These are phyloP conservation scores for Tylopilus vinaceipallidus DNA, from an alignment of 768 basidiomycete genomes.

Conservation along the genomic window DNA sequence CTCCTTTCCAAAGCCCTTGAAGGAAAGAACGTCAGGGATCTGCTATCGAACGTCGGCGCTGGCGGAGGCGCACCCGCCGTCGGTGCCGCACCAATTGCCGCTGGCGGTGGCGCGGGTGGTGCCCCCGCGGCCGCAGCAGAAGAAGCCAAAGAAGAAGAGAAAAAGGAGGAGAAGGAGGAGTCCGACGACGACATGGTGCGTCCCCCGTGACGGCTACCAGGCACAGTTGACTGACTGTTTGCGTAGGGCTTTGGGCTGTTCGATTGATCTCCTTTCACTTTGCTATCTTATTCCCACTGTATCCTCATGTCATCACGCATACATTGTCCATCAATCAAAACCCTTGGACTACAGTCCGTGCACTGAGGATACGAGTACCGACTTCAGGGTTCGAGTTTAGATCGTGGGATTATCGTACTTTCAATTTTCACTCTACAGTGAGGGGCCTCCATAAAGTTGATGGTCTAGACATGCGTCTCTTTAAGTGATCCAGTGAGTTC, in stretches of 20 bases:
- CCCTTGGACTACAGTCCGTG: slow-evolving; percentile 18
- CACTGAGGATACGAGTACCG: slow-evolving; percentile 1
- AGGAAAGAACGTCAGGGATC: slow-evolving; percentile 95
- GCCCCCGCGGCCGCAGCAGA: slow-evolving; percentile 68
- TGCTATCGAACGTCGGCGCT: slow-evolving; percentile 91
- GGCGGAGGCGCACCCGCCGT: slow-evolving; percentile 86
- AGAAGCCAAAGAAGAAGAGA: slow-evolving; percentile 76
- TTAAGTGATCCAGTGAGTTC: slow-evolving; percentile 5
- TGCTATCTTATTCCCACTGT: slow-evolving; percentile 29
- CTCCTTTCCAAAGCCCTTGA: slow-evolving; percentile 98
- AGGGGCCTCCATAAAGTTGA: no score
- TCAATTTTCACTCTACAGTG: no score
- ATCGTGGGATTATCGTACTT: no score
- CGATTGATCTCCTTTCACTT: slow-evolving; percentile 56
- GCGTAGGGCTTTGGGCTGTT: slow-evolving; percentile 94
- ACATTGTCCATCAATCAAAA: slow-evolving; percentile 27
- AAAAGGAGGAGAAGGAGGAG: slow-evolving; percentile 87
- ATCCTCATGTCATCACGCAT: slow-evolving; percentile 14
- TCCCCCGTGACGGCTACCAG: neutral
- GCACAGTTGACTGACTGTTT: neutral
- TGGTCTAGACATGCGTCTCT: slow-evolving; percentile 8
- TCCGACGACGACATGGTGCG: slow-evolving; percentile 68
- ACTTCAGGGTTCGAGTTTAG: no score
- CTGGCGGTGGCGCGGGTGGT: slow-evolving; percentile 53
- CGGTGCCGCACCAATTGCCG: slow-evolving; percentile 47